Base-by-base conservation (phyloP, 192 early-diverging fungal species). In the Piromyces sp. region DNA sequence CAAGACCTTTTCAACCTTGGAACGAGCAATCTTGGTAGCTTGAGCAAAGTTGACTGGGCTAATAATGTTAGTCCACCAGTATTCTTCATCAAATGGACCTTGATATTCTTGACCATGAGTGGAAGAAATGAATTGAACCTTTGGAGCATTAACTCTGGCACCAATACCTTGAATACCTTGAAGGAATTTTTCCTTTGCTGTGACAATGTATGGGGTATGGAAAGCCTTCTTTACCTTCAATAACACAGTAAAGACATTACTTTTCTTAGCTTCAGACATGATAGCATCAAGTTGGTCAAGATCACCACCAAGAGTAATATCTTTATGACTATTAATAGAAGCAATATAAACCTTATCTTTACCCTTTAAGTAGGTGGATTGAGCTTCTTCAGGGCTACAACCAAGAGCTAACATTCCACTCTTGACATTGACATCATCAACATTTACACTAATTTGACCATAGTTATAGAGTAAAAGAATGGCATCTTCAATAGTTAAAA, bases 361-460 rank as follows among this genome's bases (percentile, higher is more conserved):
- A 30, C 26, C 78, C 15, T 31, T 31, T 22, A 80, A 22, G 19
- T 36, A 80, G 2, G 3, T 22, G 1, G 79, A 17, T 37, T 80
- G 30, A 37, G 36, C 36, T 22, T 80, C 79, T 36, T 80, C 79
- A 17, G 19, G 29, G 30, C 79, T 33, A 78, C 30, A 38, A 29
- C 83, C 84, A 14, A 86, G 28, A 40, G 86, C 86, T 26, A 80
- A 80, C 84, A 86, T 85, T 19, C 51, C 80, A 26, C 85, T 85
- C 38, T 86, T 51, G 36, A 30, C 82, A 80, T 82, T 36, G 26
- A 51, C 80, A 30, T 68, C 36, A 29, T 17, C 79, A 68, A 86
- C 80, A 14, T 83, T 29, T 30, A 29, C 6, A 82, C 86, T 30
- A 81, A 83, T 30, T 81, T 83, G 28, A 86, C 42, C 19, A 85